Evolutionary conservation across 2,329 filamentous ascomycete genomes (phyloP), one percentile per base, ranked within the genome.

Genomic region (Cladophialophora immunda): DNA sequence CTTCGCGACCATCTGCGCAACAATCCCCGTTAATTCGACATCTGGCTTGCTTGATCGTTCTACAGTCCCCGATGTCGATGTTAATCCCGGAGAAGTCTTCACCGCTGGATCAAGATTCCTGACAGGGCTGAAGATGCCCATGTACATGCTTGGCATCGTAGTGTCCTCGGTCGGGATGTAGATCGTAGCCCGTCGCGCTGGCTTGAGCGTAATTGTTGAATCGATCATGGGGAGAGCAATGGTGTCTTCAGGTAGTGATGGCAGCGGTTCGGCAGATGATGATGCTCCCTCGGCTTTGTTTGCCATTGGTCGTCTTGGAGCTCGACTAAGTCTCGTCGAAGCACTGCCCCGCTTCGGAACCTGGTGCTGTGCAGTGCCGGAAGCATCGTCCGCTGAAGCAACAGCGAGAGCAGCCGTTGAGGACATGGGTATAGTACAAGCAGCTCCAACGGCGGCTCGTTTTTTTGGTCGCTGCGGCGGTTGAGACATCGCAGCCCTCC

Each of bases 131-230:
- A 81, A 81, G 4, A 81, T 72, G 9, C 74, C 77, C 80, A 82
- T 81, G 60, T 81, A 82, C 36, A 78, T 76, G 27, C 75, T 81
- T 4, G 80, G 77, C 63, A 80, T 75, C 0, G 80, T 79, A 0
- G 76, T 78, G 66, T 82, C 78, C 45, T 82, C 79, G 0, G 76
- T 73, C 0, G 81, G 79, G 30, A 82, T 79, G 66, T 81, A 81
- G 17, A 81, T 75, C 2, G 78, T 81, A 32, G 76, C 75, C 27
- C 78, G 76, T 45, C 77, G 76, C 25, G 77, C 72, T 32, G 75
- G 71, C 47, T 65, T 71, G 17, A 65, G 56, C 2, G 63, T 60
- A 5, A 47, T 68, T 27, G 60, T 57, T 3, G 66, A 60, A 47
- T 56, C 22, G 2, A 52, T 29, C 15, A n/a, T 34, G 30, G 25